Evolutionary conservation across 2,329 filamentous ascomycete species (phyloP).

Genomic region (Fusarium graminum): DNA sequence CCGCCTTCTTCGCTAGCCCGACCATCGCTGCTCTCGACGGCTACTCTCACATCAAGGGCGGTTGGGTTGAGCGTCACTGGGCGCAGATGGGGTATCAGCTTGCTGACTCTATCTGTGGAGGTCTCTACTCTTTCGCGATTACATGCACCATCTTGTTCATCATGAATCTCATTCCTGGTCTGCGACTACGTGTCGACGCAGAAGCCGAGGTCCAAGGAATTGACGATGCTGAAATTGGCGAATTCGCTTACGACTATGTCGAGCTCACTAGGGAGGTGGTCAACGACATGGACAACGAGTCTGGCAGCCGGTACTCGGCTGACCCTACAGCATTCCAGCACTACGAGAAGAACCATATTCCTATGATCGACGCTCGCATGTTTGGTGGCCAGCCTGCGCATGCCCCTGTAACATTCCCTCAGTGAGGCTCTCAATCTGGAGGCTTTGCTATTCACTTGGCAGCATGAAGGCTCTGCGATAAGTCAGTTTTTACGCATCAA

Average conservation of each 20-base stretch:
- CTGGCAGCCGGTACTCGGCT: conserved; percentile 59
- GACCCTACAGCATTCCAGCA: conserved; percentile 58
- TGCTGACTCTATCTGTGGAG: conserved; percentile 82
- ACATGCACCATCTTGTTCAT: conserved; percentile 84
- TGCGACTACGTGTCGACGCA: conserved; percentile 79
- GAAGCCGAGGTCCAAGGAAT: conserved; percentile 88
- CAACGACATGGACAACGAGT: conserved; percentile 62
- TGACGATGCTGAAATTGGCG: conserved; percentile 90
- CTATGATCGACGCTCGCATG: conserved; percentile 60
- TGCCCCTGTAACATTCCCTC: conserved; percentile 43
- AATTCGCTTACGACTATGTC: conserved; percentile 96
- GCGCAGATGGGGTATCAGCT: conserved; percentile 86
- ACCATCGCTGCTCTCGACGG: conserved; percentile 88
- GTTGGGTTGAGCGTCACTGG: conserved; percentile 88
- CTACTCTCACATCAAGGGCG: conserved; percentile 74
- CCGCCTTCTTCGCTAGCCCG: conserved; percentile 85
- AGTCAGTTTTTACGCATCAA: conserved; percentile 39
- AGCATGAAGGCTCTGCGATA: conserved; percentile 10
- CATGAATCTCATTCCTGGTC: conserved; percentile 81
- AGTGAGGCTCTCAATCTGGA: conserved; percentile 21
- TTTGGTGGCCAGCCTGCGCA: conserved; percentile 52
- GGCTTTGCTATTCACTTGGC: not conserved
- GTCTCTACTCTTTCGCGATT: conserved; percentile 81
- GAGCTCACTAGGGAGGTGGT: conserved; percentile 76
- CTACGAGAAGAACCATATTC: conserved; percentile 64